Base-by-base conservation (phyloP, 495 filamentous ascomycete genomes). In the Ascodesmis nigricans region DNA sequence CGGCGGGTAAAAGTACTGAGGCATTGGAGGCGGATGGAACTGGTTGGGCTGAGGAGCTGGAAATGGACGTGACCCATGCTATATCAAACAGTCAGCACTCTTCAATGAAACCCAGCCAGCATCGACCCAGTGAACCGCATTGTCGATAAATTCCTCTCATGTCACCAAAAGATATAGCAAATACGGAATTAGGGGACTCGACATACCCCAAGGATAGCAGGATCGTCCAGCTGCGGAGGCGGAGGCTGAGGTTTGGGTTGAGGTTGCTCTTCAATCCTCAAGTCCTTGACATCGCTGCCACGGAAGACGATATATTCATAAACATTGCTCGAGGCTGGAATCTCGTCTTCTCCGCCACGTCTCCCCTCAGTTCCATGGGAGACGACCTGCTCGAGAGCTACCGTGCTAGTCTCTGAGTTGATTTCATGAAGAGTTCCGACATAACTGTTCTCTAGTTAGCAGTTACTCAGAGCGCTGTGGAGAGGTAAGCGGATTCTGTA, bases 271-370 rank as follows among this genome's bases (percentile, higher is more conserved):
- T 90, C 82, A 46, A 99, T 78, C 37, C 77, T 73, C 46, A 99
- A 67, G 53, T 99, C 84, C 59, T 95, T 95, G 50, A 99, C 87
- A 64, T 99, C 87, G 54, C 81, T 92, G 34, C 90, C 87, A 29
- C 84, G 78, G 55, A 99, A 99, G 40, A 99, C 84, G 48, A 99
- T 93, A 62, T 99, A 95, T 53, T 95, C 90, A 60, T 93, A 99
- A 46, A 93, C 61, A 44, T 73, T 74, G 34, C 78, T 68, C 0
- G 79, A 83, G 4, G 77, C 65, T 15, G 75, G 58, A 25, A 92
- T 72, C 56, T 91, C 81, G 4, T 67, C 65, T 4, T 75, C 77
- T 36, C 71, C 71, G 45, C 61, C 66, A 49, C 70, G 73, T 33
- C 87, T 76, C 25, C 81, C 80, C 62, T 99, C 87, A 9, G 84